Conservation (phyloP, 108 stramenopile genomes). For the Cyclotella atomus region DNA sequence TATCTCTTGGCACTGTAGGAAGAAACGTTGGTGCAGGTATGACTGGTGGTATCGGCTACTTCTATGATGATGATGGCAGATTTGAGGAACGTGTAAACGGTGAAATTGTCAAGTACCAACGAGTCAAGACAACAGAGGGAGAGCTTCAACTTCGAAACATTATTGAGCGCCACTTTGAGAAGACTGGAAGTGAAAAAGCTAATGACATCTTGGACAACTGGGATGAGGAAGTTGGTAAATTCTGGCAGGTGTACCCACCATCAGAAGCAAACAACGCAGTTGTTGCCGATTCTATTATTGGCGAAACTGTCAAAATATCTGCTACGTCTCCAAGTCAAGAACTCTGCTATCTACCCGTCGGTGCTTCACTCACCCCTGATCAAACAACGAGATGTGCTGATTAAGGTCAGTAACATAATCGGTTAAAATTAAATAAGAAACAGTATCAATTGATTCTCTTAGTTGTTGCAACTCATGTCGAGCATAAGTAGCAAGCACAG, state of each 20-base stretch:
- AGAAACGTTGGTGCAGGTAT: slow-evolving; percentile 97
- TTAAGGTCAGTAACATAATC: too few species aligned
- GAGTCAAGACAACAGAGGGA: slow-evolving; percentile 72
- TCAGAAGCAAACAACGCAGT: slow-evolving; percentile 72
- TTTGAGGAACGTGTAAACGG: slow-evolving; percentile 87
- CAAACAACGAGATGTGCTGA: slow-evolving; percentile 88
- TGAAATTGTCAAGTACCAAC: slow-evolving; percentile 90
- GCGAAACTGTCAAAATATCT: slow-evolving; percentile 59
- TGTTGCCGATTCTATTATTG: slow-evolving; percentile 55
- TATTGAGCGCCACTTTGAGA: slow-evolving; percentile 88
- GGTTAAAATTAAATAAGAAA: too few species aligned
- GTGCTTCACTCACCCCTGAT: slow-evolving; percentile 66
- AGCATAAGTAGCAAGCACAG: too few species aligned
- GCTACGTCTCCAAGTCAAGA: slow-evolving; percentile 83
- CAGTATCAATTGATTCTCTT: too few species aligned
- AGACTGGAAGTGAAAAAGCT: slow-evolving; percentile 90
- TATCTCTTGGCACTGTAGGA: slow-evolving; percentile 91
- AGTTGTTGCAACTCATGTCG: too few species aligned
- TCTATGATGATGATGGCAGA: slow-evolving; percentile 85
- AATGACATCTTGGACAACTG: slow-evolving; percentile 88
- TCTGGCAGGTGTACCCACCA: slow-evolving; percentile 92
- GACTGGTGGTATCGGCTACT: slow-evolving; percentile 94
- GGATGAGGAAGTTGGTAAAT: slow-evolving; percentile 77
- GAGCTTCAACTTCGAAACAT: slow-evolving; percentile 80
- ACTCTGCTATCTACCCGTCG: slow-evolving; percentile 87